phyloP scores from a whole-genome alignment of 495 filamentous ascomycete species.

The Neurospora sublineolata region DNA sequence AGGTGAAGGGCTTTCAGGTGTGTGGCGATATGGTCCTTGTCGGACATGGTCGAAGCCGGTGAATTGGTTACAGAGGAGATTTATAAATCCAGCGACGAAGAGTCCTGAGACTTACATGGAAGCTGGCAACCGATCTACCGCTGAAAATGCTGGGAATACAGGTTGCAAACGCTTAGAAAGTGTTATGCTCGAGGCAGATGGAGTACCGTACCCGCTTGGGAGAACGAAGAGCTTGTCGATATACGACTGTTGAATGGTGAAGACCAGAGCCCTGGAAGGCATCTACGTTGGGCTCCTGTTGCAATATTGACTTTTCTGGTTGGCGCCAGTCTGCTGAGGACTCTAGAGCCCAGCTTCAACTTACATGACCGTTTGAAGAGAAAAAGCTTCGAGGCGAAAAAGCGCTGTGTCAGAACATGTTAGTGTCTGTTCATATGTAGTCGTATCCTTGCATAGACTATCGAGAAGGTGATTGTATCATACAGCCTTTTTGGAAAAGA shows the following conservation, averaged over 20 bases:
- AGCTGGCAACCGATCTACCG: background rate
- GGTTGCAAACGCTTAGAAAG: too few relatives aligned
- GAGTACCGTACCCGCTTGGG: background rate
- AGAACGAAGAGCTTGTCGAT: background rate
- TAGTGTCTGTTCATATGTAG: background rate
- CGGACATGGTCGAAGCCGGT: background rate
- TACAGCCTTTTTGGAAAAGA: background rate
- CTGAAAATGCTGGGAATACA: too few relatives aligned
- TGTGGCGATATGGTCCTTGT: background rate
- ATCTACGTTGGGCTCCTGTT: background rate
- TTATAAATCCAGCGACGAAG: background rate
- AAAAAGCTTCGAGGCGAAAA: background rate
- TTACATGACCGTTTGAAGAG: background rate
- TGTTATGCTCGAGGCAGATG: background rate
- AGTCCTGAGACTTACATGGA: background rate
- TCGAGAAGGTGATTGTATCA: background rate
- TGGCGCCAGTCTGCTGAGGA: background rate
- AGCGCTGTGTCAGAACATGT: background rate
- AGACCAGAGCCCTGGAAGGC: background rate
- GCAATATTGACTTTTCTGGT: background rate
- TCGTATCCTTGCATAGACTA: background rate
- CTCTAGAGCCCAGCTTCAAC: background rate
- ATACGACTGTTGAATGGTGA: too few relatives aligned
- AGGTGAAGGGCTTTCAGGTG: background rate
- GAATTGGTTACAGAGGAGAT: too few relatives aligned